Evolutionary conservation across 306 rosid species (phyloP), one percentile per base, ranked within the genome.

Genomic region (Gillenia trifoliata): DNA sequence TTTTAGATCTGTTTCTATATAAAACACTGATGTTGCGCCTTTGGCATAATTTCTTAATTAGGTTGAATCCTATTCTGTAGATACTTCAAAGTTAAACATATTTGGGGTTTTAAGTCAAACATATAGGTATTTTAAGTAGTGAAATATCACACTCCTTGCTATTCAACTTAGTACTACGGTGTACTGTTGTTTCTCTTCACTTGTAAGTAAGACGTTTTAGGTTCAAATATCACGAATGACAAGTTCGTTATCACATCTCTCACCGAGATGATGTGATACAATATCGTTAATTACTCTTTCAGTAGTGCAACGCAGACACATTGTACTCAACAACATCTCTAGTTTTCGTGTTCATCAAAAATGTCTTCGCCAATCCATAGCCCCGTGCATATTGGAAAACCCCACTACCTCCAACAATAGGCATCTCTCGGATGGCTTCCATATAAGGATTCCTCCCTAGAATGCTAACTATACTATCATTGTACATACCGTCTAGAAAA

Each of bases 341-440:
- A 11, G 73, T 5, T n/a, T 57, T 77, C 41, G 52, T 13, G 66
- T 31, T 17, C 5, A 71, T 47, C 12, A 36, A 65, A 34, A 77
- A 36, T 19, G 89, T 82, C 43, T 57, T 75, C 0, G 82, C 85
- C 57, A 83, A 29, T 20, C 78, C 85, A 60, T 68, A 81, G 5
- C 85, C 89, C 49, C 79, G 36, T n/a, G 86, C 79, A 41, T 52
- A 74, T 38, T 77, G 61, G 70, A 82, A 79, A 33, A 77, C 75
- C 0, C 89, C 83, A 40, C 66, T 80, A 13, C 86, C 86, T 45
- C 86, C 85, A 6, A 77, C 85, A 13, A 80, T 59, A 5, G 89
- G 83, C 73, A 80, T 82, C 72, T 82, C 85, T 54, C 86, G 77
- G 6, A 83, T 70, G 23, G 25, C 0, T 15, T 82, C 29, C 28